phyloP scores from a whole-genome alignment of 176 grass and related monocot species.

The Paspalum vaginatum region DNA sequence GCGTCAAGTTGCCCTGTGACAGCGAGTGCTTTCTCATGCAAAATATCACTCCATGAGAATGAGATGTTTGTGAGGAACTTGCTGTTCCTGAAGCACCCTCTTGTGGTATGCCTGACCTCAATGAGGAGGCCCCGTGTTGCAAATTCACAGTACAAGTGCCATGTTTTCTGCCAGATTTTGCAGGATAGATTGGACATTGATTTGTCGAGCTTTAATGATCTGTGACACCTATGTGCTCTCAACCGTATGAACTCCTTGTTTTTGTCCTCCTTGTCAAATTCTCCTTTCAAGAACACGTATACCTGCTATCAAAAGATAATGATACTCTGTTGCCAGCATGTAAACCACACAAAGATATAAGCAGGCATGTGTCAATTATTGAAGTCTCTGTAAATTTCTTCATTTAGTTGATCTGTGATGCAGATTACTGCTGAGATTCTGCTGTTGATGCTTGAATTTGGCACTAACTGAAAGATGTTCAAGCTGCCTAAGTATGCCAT shows the following conservation, averaged over 20 bases:
- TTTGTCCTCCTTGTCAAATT: conserved; percentile 45
- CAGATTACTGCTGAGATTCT: not conserved
- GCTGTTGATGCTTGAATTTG: not conserved
- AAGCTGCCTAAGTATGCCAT: not conserved
- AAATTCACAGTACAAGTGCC: conserved; percentile 88
- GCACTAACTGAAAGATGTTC: conserved; percentile 21
- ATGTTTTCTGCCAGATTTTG: conserved; percentile 77
- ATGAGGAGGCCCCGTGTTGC: conserved; percentile 67
- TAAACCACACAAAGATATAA: not conserved
- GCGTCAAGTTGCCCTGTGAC: conserved; percentile 47
- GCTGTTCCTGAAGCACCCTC: conserved; percentile 64
- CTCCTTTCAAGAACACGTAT: conserved; percentile 84
- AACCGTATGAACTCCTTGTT: conserved; percentile 63
- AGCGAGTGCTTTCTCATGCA: conserved; percentile 62
- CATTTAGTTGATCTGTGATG: not conserved
- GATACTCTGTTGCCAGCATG: conserved; percentile 3
- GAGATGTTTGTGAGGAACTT: conserved; percentile 60
- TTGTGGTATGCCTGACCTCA: conserved; percentile 53
- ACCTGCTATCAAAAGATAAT: conserved; percentile 58
- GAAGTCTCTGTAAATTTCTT: too few species aligned
- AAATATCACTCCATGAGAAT: conserved; percentile 80
- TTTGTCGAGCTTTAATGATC: conserved; percentile 74
- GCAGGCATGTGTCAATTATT: not conserved
- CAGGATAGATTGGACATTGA: conserved; percentile 46
- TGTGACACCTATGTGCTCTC: conserved; percentile 66